Conservation (phyloP, 257 asterid species). For the Sherardia arvensis region DNA sequence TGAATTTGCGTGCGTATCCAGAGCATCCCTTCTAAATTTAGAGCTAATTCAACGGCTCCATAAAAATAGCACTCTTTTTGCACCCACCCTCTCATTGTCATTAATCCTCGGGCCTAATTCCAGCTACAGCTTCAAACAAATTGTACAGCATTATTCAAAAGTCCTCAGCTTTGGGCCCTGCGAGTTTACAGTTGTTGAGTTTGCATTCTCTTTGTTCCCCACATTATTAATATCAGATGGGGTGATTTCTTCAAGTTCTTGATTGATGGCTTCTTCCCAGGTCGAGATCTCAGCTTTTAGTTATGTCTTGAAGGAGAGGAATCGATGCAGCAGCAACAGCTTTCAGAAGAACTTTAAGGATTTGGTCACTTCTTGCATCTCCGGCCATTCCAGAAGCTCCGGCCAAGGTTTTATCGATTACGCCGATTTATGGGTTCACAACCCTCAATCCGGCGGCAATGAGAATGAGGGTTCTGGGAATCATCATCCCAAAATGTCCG, state of each 20-base stretch:
- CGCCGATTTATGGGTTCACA: constrained; percentile 21
- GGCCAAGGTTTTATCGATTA: constrained; percentile 13
- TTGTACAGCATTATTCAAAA: neutral
- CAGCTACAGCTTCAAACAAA: neutral
- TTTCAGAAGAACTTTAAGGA: constrained; percentile 25
- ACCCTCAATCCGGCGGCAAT: constrained; percentile 4
- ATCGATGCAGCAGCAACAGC: constrained; percentile 11
- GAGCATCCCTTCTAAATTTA: neutral
- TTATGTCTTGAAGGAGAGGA: constrained; percentile 19
- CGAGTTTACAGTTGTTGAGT: neutral
- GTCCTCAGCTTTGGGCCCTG: neutral
- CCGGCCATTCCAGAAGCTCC: constrained; percentile 11
- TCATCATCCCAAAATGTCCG: neutral
- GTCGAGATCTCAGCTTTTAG: constrained; percentile 26
- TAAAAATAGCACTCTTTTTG: constrained; percentile 6
- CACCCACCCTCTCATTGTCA: constrained; percentile 1
- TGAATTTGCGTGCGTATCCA: neutral
- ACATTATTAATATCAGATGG: neutral
- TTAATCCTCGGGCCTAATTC: constrained; percentile 4
- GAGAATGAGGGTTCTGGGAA: constrained; percentile 7
- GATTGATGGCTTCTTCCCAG: constrained; percentile 33
- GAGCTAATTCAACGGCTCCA: constrained; percentile 15
- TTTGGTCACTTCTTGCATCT: constrained; percentile 20
- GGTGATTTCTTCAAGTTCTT: neutral
- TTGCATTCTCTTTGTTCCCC: neutral